phyloP scores from a whole-genome alignment of 208 protist species.

The Crithidia thermophila region DNA sequence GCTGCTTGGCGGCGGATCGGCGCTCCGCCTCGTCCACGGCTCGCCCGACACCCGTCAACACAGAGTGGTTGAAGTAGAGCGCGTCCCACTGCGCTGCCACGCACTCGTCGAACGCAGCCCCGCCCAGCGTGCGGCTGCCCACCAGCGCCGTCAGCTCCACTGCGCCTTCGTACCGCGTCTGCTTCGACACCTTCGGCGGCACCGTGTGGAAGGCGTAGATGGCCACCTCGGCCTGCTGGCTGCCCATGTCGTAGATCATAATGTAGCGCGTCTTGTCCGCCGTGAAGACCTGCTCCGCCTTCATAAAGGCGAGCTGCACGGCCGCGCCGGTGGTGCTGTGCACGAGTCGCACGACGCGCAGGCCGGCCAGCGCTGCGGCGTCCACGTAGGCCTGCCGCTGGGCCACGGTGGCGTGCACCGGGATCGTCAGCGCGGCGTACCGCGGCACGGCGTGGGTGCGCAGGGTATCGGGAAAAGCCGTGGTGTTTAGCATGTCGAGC shows the following conservation, averaged over 20 bases:
- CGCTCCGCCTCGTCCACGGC: slow-evolving; percentile 22
- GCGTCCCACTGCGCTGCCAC: slow-evolving; percentile 84
- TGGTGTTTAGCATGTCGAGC: background rate
- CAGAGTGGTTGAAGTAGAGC: slow-evolving; percentile 44
- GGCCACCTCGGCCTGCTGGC: slow-evolving; percentile 69
- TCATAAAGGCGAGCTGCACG: slow-evolving; percentile 58
- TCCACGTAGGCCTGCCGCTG: slow-evolving; percentile 91
- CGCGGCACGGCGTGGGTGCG: slow-evolving; percentile 24
- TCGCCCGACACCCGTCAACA: slow-evolving; percentile 19
- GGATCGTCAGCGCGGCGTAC: slow-evolving; percentile 80
- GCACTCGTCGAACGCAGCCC: slow-evolving; percentile 84
- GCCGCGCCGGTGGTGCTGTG: slow-evolving; percentile 82
- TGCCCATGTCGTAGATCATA: slow-evolving; percentile 91
- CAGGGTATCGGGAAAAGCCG: background rate
- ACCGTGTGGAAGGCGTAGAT: slow-evolving; percentile 54
- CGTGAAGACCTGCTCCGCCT: slow-evolving; percentile 50
- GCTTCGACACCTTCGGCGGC: slow-evolving; percentile 12
- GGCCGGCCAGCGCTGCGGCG: slow-evolving; percentile 76
- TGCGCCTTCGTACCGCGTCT: background rate
- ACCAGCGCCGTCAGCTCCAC: slow-evolving; percentile 41
- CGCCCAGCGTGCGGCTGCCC: slow-evolving; percentile 74
- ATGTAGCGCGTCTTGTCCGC: slow-evolving; percentile 34
- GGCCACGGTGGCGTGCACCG: slow-evolving; percentile 56
- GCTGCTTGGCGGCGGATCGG: slow-evolving; percentile 36
- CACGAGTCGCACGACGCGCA: slow-evolving; percentile 85